phyloP scores from a whole-genome alignment of 306 rosid genomes.

The Oemleria cerasiformis region DNA sequence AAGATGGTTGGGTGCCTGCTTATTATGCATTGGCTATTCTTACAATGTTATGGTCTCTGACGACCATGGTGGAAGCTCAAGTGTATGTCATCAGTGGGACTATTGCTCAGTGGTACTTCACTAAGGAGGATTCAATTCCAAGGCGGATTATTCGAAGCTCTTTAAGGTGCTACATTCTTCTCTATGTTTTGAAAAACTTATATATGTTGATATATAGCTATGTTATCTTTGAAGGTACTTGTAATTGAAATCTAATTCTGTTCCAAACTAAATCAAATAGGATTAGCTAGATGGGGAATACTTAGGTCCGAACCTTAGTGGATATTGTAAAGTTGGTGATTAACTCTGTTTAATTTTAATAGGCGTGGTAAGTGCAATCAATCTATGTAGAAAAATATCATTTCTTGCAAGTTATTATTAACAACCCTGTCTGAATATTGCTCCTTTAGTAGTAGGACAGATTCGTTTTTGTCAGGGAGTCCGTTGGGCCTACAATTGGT shows the following conservation, averaged over 20 bases:
- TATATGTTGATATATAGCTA: background rate
- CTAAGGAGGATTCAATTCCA: constrained; percentile 48
- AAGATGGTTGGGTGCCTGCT: constrained; percentile 89
- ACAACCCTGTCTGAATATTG: too few relatives aligned
- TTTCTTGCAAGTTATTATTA: background rate
- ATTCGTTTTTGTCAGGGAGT: background rate
- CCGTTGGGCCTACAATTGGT: background rate
- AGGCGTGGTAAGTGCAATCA: background rate
- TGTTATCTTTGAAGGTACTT: background rate
- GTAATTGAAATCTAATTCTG: background rate
- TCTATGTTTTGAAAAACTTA: background rate
- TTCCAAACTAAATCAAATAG: background rate
- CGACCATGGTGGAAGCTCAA: constrained; percentile 71
- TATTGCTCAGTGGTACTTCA: constrained; percentile 85
- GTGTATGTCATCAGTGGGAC: constrained; percentile 90
- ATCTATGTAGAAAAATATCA: background rate
- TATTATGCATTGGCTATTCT: constrained; percentile 82
- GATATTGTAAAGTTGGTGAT: background rate
- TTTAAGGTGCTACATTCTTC: constrained; percentile 48
- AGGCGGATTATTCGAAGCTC: constrained; percentile 60
- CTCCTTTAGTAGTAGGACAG: too few relatives aligned
- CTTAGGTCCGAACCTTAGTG: background rate
- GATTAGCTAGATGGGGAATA: background rate
- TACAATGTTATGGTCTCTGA: constrained; percentile 83
- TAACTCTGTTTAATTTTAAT: background rate